Evolutionary conservation across 2,329 filamentous ascomycete species (phyloP).

Genomic region (Scytalidium lignicola): DNA sequence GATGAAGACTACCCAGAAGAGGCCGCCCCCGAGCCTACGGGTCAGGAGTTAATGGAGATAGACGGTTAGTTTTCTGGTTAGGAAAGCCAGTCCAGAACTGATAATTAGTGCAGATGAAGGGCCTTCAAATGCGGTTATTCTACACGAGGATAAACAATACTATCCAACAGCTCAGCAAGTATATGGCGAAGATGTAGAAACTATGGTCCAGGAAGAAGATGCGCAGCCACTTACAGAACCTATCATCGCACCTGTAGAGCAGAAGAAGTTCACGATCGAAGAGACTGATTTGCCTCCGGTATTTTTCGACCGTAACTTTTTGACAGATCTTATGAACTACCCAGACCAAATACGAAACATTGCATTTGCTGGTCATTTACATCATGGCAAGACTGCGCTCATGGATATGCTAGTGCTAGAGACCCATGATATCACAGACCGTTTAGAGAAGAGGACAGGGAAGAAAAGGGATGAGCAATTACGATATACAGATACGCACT

Average conservation of each 20-base stretch:
- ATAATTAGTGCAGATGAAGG: conserved; percentile 56
- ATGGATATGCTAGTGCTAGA: conserved; percentile 98
- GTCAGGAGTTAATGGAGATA: conserved; percentile 89
- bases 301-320: conserved; percentile 81
- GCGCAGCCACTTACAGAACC: conserved; percentile 87
- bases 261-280: conserved; percentile 94
- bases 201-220: conserved; percentile 94
- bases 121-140: conserved; percentile 91
- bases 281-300: conserved; percentile 87
- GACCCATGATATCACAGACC: conserved; percentile 80
- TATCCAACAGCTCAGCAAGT: conserved; percentile 97
- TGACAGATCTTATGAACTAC: conserved; percentile 94
- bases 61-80: conserved; percentile 53
- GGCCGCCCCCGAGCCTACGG: conserved; percentile 56
- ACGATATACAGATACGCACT: conserved; percentile 88
- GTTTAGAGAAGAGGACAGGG: conserved; percentile 74
- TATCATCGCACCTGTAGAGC: conserved; percentile 86
- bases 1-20: conserved; percentile 66
- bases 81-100: conserved; percentile 15
- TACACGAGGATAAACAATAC: conserved; percentile 99
- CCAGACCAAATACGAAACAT: conserved; percentile 93
- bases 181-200: conserved; percentile 92
- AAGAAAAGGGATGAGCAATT: conserved; percentile 83
- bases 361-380: conserved; percentile 84
- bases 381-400: conserved; percentile 96